Conservation (phyloP, 768 basidiomycete genomes). For the Leccinum obscurum region DNA sequence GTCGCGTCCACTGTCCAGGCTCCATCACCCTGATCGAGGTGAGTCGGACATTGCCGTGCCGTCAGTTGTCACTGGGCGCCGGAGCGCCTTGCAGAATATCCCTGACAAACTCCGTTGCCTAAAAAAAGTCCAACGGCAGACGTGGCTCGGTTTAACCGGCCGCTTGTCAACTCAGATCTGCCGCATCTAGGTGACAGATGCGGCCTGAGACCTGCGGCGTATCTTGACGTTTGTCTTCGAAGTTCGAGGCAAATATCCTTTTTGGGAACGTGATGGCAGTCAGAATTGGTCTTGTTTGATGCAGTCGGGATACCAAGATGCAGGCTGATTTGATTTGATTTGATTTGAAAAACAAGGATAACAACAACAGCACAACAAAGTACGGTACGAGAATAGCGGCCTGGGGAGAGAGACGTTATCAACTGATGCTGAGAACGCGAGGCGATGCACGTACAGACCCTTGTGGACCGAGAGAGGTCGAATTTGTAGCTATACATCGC, state of each 20-base stretch:
- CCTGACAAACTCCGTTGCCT: not conserved
- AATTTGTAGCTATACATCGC: not conserved
- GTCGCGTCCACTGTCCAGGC: not conserved
- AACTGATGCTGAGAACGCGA: not conserved
- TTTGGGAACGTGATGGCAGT: not conserved
- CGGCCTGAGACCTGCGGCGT: not conserved
- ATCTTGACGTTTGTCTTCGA: not conserved
- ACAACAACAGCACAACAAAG: not conserved
- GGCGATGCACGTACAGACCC: not conserved
- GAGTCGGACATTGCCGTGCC: not conserved
- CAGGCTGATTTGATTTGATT: not conserved
- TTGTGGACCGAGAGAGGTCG: not conserved
- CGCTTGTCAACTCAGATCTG: not conserved
- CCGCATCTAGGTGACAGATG: not conserved
- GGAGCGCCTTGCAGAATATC: not conserved
- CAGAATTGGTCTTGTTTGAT: conserved; percentile 1
- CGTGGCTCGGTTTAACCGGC: not conserved
- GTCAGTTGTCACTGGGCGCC: not conserved
- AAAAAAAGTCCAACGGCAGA: not conserved
- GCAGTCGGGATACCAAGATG: not conserved
- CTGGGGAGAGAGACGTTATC: not conserved
- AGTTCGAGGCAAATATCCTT: not conserved
- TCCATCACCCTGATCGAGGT: not conserved
- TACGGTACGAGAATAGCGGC: not conserved
- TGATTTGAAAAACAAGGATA: not conserved